Base-by-base conservation (phyloP, 1,284 basidiomycete species). In the Cryptococcus sp. region DNA sequence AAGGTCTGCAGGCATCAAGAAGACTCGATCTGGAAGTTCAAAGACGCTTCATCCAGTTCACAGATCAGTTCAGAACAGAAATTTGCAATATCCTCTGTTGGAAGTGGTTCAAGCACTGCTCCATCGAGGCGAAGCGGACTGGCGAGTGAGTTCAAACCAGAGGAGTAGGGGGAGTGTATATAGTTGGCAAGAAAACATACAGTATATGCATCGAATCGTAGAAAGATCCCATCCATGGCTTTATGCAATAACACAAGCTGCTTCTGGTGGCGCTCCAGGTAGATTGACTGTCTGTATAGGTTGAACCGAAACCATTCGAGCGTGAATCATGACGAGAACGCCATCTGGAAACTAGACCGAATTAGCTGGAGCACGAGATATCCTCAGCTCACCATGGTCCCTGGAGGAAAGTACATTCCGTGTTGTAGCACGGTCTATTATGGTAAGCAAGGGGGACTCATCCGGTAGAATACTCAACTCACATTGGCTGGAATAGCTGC, bases 301-400 rank as follows among this genome's bases (percentile, higher is more conserved):
- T 48, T 71, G 69, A 0, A 71, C 69, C 5, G 63, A 65, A 0
- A 71, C 69, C 67, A 71, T 69, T 34, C 69, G 49, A 5, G 67
- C 67, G 51, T 71, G 69, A 8, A 71, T 71, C 0, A 68, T 67
- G 4, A 68, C 66, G 14, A 71, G 55, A 2, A 70, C 69, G 34
- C 69, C 67, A 45, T 70, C 67, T 4, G 66, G 66, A 43, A 70
- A 68, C 68, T 68, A 46, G 4, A 6, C 30, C n/a, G n/a, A 41
- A 37, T 52, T 4, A 36, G 31, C 32, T 38, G 10, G 10, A n/a
- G 2, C 2, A n/a, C 38, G n/a, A 41, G 38, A n/a, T 10, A 41
- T 10, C n/a, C 10, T 10, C 38, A 10, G 14, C 67, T 49, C 37
- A 69, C 67, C 67, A 71, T 71, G 2, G 67, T 67, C 4, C 69